Evolutionary conservation across 768 basidiomycete species (phyloP).

Genomic region (Mycena epipterygia): DNA sequence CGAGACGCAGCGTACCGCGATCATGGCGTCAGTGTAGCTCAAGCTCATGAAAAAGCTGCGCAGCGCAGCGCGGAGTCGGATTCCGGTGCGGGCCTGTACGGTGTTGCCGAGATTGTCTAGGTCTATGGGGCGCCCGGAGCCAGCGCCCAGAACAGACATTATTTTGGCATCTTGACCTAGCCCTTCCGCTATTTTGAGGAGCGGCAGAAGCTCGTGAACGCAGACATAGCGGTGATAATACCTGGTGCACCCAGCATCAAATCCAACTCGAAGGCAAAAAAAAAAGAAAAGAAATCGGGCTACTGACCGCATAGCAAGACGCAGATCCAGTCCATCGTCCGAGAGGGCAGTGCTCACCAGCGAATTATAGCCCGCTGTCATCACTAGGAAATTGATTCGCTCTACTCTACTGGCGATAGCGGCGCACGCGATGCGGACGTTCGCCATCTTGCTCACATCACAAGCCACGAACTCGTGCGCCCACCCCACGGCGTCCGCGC

Average conservation of each 20-base stretch:
- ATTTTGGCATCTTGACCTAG: constrained; percentile 50
- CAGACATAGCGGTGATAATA: constrained; percentile 53
- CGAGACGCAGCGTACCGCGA: constrained; percentile 21
- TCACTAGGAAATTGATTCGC: constrained; percentile 48
- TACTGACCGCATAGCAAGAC: constrained; percentile 31
- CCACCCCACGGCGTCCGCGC: constrained; percentile 12
- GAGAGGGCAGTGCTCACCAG: constrained; percentile 46
- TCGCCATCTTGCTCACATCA: constrained; percentile 50
- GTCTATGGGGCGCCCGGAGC: constrained; percentile 37
- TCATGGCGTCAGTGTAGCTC: constrained; percentile 30
- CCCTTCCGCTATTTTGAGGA: constrained; percentile 45
- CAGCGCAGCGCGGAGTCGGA: constrained; percentile 1
- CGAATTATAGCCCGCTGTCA: constrained; percentile 46
- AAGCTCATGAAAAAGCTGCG: constrained; percentile 27
- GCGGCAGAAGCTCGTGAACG: constrained; percentile 48
- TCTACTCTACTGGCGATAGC: constrained; percentile 43
- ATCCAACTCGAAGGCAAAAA: not conserved
- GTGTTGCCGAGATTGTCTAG: constrained; percentile 37
- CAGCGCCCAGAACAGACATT: constrained; percentile 47
- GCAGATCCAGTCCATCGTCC: constrained; percentile 50
- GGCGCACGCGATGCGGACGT: constrained; percentile 45
- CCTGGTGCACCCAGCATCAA: constrained; percentile 16
- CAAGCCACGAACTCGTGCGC: constrained; percentile 51
- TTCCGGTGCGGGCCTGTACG: constrained; percentile 13
- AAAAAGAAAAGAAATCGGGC: too few relatives aligned